phyloP scores from a whole-genome alignment of 202 grass and related monocot species.

The Setaria italica region DNA sequence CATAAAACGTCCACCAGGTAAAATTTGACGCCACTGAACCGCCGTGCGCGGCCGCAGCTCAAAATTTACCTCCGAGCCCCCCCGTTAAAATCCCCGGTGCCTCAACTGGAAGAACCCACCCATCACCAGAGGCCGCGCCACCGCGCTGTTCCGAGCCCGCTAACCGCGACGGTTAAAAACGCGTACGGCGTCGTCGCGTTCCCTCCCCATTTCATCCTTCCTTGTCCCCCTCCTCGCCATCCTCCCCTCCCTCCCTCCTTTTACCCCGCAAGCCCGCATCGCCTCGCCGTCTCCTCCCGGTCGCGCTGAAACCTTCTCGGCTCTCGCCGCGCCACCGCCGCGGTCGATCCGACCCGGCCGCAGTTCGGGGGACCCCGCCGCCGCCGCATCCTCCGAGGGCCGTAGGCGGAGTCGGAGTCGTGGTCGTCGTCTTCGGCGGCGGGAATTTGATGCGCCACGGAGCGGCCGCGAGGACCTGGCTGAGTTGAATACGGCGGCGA shows the following conservation, averaged over 20 bases:
- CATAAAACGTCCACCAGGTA: not conserved
- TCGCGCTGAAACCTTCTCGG: constrained; percentile 35
- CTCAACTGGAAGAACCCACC: constrained; percentile 7
- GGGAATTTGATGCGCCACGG: constrained; percentile 25
- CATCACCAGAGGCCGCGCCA: not conserved
- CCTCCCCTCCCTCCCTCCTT: constrained; percentile 24
- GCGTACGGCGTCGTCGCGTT: constrained; percentile 55
- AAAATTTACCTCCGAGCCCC: constrained; percentile 17
- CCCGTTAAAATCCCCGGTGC: constrained; percentile 23
- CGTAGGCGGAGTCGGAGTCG: not conserved
- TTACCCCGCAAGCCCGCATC: constrained; percentile 33
- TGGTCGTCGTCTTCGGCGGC: constrained; percentile 10
- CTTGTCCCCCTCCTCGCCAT: not conserved
- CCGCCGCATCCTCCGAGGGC: not conserved
- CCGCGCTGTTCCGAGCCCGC: constrained; percentile 16
- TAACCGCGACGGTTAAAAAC: constrained; percentile 65
- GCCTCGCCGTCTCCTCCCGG: constrained; percentile 6
- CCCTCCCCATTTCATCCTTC: constrained; percentile 40
- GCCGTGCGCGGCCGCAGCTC: not conserved
- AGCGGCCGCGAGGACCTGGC: constrained; percentile 32
- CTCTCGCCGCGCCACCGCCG: constrained; percentile 11
- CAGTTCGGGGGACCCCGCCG: constrained; percentile 5
- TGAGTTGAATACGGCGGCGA: constrained; percentile 30
- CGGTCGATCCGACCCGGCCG: constrained; percentile 36
- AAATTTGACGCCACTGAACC: not conserved